Base-by-base conservation (phyloP, 345 rosid species). In the Syzygium grande region DNA sequence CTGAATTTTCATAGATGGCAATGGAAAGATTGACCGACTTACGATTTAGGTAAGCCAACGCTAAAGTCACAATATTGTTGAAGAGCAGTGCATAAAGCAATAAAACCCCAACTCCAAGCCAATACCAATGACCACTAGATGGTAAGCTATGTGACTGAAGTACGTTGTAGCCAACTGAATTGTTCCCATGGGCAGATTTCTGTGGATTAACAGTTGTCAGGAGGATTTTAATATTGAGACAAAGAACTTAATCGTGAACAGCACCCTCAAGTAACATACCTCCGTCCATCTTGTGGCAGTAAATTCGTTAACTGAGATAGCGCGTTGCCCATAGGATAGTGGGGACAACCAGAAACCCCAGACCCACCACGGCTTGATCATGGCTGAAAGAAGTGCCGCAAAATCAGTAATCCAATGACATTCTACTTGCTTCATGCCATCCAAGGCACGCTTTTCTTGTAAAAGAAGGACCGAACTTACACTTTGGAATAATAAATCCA, bases 301-400 rank as follows among this genome's bases (percentile, higher is more conserved):
- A 91, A 97, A 97, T 88, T 97, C 99, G 88, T 97, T 97, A 46
- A 95, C 97, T 59, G 95, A 92, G 87, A 97, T 89, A 83, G 98
- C 98, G 52, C 95, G 92, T 88, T 96, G 98, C 54, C 91, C 97
- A 88, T 97, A 97, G 43, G 98, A 91, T 88, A 97, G 85, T 4
- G 99, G 98, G 22, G 99, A 96, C 77, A 97, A 30, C 99, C 99
- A 97, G 90, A 89, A 95, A n/a, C 92, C 99, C 99, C 99, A 97
- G 59, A 88, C 23, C 99, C 98, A 97, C 98, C 98, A 94, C 2
- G 98, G 96, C 73, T 94, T 95, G 86, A 96, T 94, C 86, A 88
- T 87, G 54, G 84, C 99, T 97, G 96, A 86, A 52, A 87, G 43
- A 87, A 43, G 65, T 29, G 30, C 78, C 61, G 89, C 88, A 25